Conservation (phyloP, 176 grass and related monocot species). For the Eremochloa ophiuroides region DNA sequence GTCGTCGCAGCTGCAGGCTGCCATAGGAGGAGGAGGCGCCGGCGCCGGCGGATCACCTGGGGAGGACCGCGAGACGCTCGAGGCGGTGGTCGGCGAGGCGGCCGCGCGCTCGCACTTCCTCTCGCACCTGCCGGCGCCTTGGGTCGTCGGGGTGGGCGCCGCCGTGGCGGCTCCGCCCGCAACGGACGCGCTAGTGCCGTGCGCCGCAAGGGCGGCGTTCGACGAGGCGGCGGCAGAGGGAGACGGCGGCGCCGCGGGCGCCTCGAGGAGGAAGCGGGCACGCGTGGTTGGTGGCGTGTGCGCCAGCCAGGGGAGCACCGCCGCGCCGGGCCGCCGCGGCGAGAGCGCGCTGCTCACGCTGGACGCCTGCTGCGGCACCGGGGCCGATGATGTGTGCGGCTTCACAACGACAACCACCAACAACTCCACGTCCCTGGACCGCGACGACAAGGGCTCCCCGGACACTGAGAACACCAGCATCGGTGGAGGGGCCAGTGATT, state of each 20-base stretch:
- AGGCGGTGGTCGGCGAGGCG: conserved; percentile 80
- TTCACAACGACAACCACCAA: conserved; percentile 54
- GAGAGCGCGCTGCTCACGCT: conserved; percentile 49
- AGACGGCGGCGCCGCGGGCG: not conserved
- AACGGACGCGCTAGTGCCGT: conserved; percentile 64
- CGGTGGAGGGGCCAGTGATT: conserved; percentile 53
- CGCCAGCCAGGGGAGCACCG: conserved; percentile 72
- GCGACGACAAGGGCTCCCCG: conserved; percentile 46
- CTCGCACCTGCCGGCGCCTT: not conserved
- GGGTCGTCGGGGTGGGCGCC: not conserved
- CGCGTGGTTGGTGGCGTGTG: conserved; percentile 45
- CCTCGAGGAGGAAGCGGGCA: conserved; percentile 37
- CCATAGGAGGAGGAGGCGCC: not conserved
- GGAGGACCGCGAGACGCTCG: conserved; percentile 60
- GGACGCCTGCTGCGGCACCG: conserved; percentile 32
- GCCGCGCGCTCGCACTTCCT: conserved; percentile 38
- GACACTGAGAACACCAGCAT: conserved; percentile 73
- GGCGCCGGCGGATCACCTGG: not conserved
- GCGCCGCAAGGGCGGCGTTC: conserved; percentile 6
- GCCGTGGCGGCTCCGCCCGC: not conserved
- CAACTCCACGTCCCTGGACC: conserved; percentile 60
- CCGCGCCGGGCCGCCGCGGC: conserved; percentile 23
- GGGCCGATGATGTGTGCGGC: conserved; percentile 35
- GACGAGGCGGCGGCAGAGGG: not conserved
- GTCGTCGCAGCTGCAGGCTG: not conserved